Evolutionary conservation across 352 stramenopile genomes (phyloP), one percentile per base, ranked within the genome.

Genomic region (Pythium apleroticum): DNA sequence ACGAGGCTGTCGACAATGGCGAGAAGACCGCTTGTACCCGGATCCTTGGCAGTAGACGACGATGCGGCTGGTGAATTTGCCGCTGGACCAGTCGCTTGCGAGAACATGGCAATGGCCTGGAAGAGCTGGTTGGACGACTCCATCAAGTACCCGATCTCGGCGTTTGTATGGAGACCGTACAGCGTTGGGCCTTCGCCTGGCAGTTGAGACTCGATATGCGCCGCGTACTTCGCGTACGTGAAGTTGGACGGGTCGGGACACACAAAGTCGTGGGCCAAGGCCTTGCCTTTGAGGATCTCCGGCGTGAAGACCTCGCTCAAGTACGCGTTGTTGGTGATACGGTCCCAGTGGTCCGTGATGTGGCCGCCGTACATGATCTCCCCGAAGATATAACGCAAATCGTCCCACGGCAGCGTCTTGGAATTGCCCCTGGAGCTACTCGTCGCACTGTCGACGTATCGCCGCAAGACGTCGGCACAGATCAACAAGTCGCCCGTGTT

Each of bases 401-500:
- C 85, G 10, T 93, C 86, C 86, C 86, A 95, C 7, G 86, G 84
- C 28, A 93, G 72, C 20, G 25, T 52, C 25, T 49, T 68, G 3
- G 5, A 49, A 15, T 19, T 1, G 46, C 46, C 4, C 71, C 48
- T 22, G 75, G 46, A 30, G 22, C 11, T 24, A 20, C 22, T 33
- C 4, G 46, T 24, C 7, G 46, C 15, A 28, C 15, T 53, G 37
- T 91, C 82, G 9, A 89, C 49, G 65, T 94, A 94, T n/a, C 86
- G 74, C 4, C 74, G 74, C 11, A 95, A 67, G 24, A 93, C 77
- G 54, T 94, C 84, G 4, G 84, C 80, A 64, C 94, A 98, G 54
- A 98, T 98, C 27, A 93, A 84, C n/a, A 98, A 69, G 33, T 98
- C 94, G 37, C 94, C 94, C 8, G 89, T 97, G 68, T 98, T 98